phyloP scores from a whole-genome alignment of 2,329 filamentous ascomycete species.

The Ophiostoma australiae region DNA sequence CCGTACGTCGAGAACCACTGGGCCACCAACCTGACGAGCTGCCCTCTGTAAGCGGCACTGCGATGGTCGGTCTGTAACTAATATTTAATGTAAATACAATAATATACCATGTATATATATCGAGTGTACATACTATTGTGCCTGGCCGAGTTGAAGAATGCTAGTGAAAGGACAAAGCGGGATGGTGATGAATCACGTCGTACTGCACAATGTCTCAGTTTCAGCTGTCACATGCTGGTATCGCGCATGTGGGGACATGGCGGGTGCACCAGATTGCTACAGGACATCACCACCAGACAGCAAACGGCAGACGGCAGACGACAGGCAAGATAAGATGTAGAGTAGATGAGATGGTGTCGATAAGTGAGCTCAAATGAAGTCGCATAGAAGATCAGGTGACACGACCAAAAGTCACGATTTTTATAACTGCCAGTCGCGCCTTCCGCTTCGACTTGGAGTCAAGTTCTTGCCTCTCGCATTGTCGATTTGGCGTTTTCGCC shows the following conservation, averaged over 20 bases:
- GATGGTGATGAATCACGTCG: neutral
- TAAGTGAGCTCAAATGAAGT: neutral
- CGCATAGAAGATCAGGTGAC: neutral
- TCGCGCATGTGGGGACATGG: neutral
- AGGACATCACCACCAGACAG: neutral
- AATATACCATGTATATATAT: neutral
- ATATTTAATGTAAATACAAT: neutral
- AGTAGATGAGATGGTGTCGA: neutral
- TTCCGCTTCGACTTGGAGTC: neutral
- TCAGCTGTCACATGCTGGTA: neutral
- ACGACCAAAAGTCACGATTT: neutral
- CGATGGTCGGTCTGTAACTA: neutral
- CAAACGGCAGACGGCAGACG: neutral
- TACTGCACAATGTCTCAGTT: neutral
- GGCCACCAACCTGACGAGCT: constrained; percentile 30
- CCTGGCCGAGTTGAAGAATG: no score
- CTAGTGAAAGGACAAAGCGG: neutral
- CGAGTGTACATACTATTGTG: neutral
- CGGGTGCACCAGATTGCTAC: neutral
- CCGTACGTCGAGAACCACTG: constrained; percentile 39
- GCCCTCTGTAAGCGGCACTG: constrained; percentile 14
- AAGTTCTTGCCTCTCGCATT: neutral
- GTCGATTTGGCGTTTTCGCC: neutral
- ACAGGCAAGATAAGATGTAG: neutral
- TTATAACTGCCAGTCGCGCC: neutral